Percentiles rank a stretch among this genome's conserved stretches.
These are phyloP conservation scores for Ophiocytium majus DNA, from an alignment of 352 stramenopile genomes.

Conservation along the genomic window DNA sequence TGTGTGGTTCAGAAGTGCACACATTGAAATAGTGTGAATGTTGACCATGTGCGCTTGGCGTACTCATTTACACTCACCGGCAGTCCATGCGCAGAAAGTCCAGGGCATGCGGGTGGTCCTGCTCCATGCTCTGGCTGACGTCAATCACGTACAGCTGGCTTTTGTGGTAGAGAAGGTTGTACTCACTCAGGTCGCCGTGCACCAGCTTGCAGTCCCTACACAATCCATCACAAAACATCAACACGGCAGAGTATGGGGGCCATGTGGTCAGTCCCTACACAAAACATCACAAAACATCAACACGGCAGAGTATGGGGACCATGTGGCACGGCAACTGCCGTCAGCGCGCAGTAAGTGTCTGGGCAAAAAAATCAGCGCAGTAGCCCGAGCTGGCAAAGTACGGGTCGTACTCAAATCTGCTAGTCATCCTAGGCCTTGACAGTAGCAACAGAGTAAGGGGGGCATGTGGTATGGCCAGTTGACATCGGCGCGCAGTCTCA, in stretches of 20 bases:
- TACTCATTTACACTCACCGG: conserved; percentile 77
- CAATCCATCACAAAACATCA: not conserved
- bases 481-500: too few relatives aligned
- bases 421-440: too few relatives aligned
- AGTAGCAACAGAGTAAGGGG: too few relatives aligned
- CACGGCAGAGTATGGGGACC: too few relatives aligned
- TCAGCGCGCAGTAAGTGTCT: too few relatives aligned
- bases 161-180: conserved; percentile 99
- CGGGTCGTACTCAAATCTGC: too few relatives aligned
- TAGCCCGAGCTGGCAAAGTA: too few relatives aligned
- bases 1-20: conserved; percentile 30
- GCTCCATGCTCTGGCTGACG: conserved; percentile 64
- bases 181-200: conserved; percentile 97
- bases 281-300: not conserved
- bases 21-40: conserved; percentile 22
- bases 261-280: conserved; percentile 66
- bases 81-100: conserved; percentile 98
- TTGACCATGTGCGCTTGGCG: conserved; percentile 61
- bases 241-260: too few relatives aligned
- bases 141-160: conserved; percentile 96
- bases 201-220: conserved; percentile 81
- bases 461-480: too few relatives aligned
- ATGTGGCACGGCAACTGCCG: too few relatives aligned
- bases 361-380: too few relatives aligned
- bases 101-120: conserved; percentile 90